Evolutionary conservation across 331 rosid species (phyloP).

Genomic region (Malus hybrid): DNA sequence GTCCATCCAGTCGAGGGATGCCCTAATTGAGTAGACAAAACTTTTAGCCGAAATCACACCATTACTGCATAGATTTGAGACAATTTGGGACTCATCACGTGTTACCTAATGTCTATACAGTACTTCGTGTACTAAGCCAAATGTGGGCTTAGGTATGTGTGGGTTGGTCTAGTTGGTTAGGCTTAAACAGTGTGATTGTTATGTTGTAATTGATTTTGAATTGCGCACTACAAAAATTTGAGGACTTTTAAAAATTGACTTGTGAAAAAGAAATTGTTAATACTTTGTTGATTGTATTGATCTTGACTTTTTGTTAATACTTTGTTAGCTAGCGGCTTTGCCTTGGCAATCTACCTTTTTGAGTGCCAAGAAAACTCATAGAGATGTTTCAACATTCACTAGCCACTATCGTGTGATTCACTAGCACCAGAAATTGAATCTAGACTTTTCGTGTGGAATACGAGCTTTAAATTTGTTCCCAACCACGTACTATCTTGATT

Average conservation of each 20-base stretch:
- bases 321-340: too few relatives aligned
- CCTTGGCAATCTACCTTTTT: rapidly evolving
- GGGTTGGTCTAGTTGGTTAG: not conserved
- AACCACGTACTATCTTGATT: too few relatives aligned
- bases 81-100: not conserved
- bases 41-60: not conserved
- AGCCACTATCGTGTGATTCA: too few relatives aligned
- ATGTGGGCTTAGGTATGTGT: not conserved
- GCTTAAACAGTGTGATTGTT: not conserved
- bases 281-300: not conserved
- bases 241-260: too few relatives aligned
- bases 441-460: too few relatives aligned
- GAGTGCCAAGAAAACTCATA: too few relatives aligned
- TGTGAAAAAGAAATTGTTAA: not conserved
- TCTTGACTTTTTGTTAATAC: not conserved
- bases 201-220: too few relatives aligned
- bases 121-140: not conserved
- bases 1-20: not conserved
- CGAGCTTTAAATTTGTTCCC: too few relatives aligned
- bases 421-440: rapidly evolving
- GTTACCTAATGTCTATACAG: not conserved
- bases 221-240: too few relatives aligned
- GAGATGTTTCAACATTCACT: too few relatives aligned
- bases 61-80: not conserved
- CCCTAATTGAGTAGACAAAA: not conserved